Conservation (phyloP, 345 rosid genomes). For the Luvunga scandens region DNA sequence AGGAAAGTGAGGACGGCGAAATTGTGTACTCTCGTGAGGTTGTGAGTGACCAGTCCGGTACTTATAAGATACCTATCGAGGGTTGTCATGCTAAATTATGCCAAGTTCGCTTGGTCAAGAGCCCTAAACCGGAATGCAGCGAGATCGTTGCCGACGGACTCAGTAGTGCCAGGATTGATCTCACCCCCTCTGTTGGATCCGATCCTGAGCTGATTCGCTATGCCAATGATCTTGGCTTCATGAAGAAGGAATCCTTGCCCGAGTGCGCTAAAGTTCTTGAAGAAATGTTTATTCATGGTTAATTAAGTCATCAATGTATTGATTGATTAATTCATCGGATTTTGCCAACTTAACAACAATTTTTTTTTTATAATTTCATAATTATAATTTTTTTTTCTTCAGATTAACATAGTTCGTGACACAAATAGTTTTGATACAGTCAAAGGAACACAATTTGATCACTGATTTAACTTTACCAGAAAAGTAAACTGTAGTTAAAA, state of each 20-base stretch:
- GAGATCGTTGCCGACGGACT: conserved; percentile 10
- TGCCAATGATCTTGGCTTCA: conserved; percentile 35
- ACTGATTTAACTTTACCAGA: too few relatives aligned
- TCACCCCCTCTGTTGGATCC: conserved; percentile 22
- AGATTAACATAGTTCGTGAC: too few relatives aligned
- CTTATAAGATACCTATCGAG: conserved; percentile 16
- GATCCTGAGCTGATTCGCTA: neutral
- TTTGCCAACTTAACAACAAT: neutral
- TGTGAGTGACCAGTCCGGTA: conserved; percentile 19
- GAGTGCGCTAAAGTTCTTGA: conserved; percentile 20
- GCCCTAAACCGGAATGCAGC: conserved; percentile 21
- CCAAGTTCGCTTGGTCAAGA: conserved; percentile 17
- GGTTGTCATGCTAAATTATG: conserved; percentile 41
- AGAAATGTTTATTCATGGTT: conserved; percentile 12
- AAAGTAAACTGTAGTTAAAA: neutral
- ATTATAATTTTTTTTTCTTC: too few relatives aligned
- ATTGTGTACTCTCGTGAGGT: conserved; percentile 11
- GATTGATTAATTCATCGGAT: neutral
- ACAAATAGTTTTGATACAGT: too few relatives aligned
- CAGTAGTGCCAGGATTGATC: conserved; percentile 15
- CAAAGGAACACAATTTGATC: too few relatives aligned
- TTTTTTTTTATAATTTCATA: too few relatives aligned
- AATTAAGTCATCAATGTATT: neutral
- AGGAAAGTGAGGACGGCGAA: neutral
- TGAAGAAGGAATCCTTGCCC: conserved; percentile 16